phyloP scores from a whole-genome alignment of 805 yeast species.

The Nakazawaea molendinolei region DNA sequence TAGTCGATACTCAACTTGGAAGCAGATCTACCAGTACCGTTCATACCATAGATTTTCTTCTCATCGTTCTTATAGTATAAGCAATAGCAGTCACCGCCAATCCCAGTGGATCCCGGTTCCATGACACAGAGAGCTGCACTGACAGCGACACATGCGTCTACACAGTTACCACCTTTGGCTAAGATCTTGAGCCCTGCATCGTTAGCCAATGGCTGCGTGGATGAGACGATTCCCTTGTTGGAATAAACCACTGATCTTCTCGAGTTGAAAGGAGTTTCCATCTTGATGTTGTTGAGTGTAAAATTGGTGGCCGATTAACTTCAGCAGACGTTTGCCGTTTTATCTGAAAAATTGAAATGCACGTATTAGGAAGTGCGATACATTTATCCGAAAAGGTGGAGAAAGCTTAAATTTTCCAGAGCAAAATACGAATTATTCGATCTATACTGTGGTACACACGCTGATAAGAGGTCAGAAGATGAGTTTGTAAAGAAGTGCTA shows the following conservation, averaged over 20 bases:
- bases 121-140: slow-evolving; percentile 48
- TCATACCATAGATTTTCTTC: slow-evolving; percentile 54
- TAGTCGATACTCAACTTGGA: slow-evolving; percentile 39
- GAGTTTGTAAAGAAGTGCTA: neutral
- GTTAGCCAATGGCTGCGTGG: slow-evolving; percentile 72
- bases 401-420: too few relatives aligned
- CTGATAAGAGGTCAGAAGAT: neutral
- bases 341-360: neutral
- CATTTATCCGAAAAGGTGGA: too few relatives aligned
- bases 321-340: neutral
- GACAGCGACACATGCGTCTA: slow-evolving; percentile 58
- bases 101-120: slow-evolving; percentile 58
- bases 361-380: too few relatives aligned
- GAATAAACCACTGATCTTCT: slow-evolving; percentile 74
- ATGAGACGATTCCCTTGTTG: slow-evolving; percentile 63
- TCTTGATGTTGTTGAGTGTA: neutral
- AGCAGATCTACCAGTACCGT: slow-evolving; percentile 74
- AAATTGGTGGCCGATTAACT: too few relatives aligned
- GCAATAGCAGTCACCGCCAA: slow-evolving; percentile 65
- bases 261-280: slow-evolving; percentile 32
- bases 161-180: slow-evolving; percentile 67
- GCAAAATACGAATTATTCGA: too few relatives aligned
- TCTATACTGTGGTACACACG: too few relatives aligned
- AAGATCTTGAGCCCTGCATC: slow-evolving; percentile 66
- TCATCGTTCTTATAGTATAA: slow-evolving; percentile 45